Conservation (phyloP, 2,329 filamentous ascomycete genomes). For the Clarireedia paspali region DNA sequence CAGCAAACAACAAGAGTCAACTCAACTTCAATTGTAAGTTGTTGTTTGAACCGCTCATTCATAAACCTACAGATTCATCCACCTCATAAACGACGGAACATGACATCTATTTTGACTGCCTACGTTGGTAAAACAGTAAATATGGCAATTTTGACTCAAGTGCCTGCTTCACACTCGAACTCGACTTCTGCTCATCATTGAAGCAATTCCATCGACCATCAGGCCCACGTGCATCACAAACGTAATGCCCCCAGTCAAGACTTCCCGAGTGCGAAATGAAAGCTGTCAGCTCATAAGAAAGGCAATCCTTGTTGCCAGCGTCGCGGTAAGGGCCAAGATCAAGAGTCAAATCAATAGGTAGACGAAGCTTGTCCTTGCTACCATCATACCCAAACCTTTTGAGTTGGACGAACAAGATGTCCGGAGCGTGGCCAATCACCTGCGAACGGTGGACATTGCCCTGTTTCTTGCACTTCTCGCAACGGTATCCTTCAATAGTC, state of each 20-base stretch:
- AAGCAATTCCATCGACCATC: conserved; percentile 20
- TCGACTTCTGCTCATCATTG: conserved; percentile 21
- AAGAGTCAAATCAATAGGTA: conserved; percentile 17
- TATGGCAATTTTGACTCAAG: conserved; percentile 4
- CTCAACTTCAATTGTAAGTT: no score
- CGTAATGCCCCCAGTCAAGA: conserved; percentile 19
- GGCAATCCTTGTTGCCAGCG: conserved; percentile 4
- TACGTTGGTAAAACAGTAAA: conserved; percentile 9
- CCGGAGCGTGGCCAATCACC: conserved; percentile 20
- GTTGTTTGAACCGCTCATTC: not conserved
- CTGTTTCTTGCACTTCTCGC: conserved; percentile 20
- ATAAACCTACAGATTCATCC: not conserved
- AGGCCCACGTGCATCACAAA: conserved; percentile 16
- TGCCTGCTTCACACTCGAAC: conserved; percentile 13
- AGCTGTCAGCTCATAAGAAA: conserved; percentile 26
- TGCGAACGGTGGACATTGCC: conserved; percentile 11
- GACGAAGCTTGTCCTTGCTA: conserved; percentile 17
- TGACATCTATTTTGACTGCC: not conserved
- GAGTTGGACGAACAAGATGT: conserved; percentile 23
- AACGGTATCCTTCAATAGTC: conserved; percentile 21
- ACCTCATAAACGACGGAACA: not conserved
- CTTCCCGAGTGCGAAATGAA: conserved; percentile 26
- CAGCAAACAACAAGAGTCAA: no score
- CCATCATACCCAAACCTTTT: conserved; percentile 22
- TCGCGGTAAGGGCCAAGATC: conserved; percentile 21